These are phyloP conservation scores for Beauveria brongniartii DNA, from an alignment of 2,329 filamentous ascomycete genomes.

Conservation along the genomic window DNA sequence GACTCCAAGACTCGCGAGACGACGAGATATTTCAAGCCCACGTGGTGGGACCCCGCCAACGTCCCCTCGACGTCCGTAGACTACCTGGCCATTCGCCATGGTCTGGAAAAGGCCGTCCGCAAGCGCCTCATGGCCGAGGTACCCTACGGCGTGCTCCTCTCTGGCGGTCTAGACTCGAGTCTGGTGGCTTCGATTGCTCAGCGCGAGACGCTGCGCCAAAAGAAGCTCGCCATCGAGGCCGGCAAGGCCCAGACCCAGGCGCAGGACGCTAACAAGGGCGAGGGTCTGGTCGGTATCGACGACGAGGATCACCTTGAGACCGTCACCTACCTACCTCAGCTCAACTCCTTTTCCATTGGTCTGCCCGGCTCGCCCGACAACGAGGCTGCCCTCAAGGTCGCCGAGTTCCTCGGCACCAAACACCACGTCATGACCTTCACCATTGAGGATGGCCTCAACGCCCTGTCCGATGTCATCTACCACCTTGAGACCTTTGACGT, in stretches of 20 bases:
- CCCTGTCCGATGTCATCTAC: slow-evolving; percentile 94
- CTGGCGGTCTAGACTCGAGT: slow-evolving; percentile 91
- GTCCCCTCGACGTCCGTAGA: slow-evolving; percentile 76
- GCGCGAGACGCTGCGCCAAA: slow-evolving; percentile 76
- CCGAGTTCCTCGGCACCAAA: slow-evolving; percentile 93
- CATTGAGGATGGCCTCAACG: slow-evolving; percentile 93
- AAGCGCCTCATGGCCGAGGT: slow-evolving; percentile 99
- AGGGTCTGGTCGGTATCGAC: slow-evolving; percentile 86
- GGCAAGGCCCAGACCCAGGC: slow-evolving; percentile 33
- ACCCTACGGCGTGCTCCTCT: slow-evolving; percentile 91
- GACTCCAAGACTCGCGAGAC: slow-evolving; percentile 84
- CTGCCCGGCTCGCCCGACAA: slow-evolving; percentile 89
- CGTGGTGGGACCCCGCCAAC: slow-evolving; percentile 79
- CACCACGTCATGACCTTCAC: slow-evolving; percentile 99
- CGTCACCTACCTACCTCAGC: slow-evolving; percentile 82
- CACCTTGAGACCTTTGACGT: slow-evolving; percentile 98
- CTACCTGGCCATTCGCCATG: slow-evolving; percentile 70
- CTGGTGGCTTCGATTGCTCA: slow-evolving; percentile 93
- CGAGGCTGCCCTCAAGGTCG: slow-evolving; percentile 83
- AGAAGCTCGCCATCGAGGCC: slow-evolving; percentile 50
- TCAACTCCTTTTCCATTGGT: slow-evolving; percentile 98
- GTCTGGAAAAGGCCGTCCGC: slow-evolving; percentile 82
- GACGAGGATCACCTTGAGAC: slow-evolving; percentile 85
- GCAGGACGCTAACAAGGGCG: slow-evolving; percentile 50
- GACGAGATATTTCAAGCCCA: slow-evolving; percentile 83